phyloP scores from a whole-genome alignment of 2,329 filamentous ascomycete genomes.

The Colletotrichum trifolii region DNA sequence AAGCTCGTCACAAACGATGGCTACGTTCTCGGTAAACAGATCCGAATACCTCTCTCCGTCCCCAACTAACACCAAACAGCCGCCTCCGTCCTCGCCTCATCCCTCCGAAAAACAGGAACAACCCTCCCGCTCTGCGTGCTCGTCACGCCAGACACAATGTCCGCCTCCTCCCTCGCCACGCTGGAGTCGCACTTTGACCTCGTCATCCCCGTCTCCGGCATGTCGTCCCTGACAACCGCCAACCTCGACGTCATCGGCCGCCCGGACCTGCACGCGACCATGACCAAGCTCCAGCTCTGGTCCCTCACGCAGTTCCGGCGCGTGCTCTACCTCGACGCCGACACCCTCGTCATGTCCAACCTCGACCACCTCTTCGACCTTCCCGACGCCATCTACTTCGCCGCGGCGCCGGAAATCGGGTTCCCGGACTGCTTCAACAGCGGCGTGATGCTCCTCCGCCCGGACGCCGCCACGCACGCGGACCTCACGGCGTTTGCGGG shows the following conservation, averaged over 20 bases:
- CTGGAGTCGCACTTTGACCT: slow-evolving; percentile 29
- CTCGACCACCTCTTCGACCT: slow-evolving; percentile 80
- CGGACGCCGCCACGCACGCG: slow-evolving; percentile 73
- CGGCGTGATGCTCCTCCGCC: slow-evolving; percentile 73
- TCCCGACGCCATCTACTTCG: slow-evolving; percentile 55
- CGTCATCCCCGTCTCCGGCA: slow-evolving; percentile 32
- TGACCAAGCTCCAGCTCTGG: slow-evolving; percentile 79
- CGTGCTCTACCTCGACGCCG: slow-evolving; percentile 67
- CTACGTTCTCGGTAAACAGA: slow-evolving; percentile 34
- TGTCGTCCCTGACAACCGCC: slow-evolving; percentile 38
- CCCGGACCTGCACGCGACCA: slow-evolving; percentile 72
- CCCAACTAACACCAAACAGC: slow-evolving; percentile 14
- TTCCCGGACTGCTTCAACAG: slow-evolving; percentile 82
- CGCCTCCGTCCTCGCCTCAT: slow-evolving; percentile 37
- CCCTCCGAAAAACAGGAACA: slow-evolving; percentile 34
- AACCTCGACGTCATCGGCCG: slow-evolving; percentile 77
- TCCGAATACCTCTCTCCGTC: background rate
- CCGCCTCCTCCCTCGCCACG: slow-evolving; percentile 4
- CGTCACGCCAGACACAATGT: slow-evolving; percentile 30
- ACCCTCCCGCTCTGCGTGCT: slow-evolving; percentile 31
- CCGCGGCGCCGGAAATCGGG: slow-evolving; percentile 72
- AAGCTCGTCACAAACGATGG: slow-evolving; percentile 38
- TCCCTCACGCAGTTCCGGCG: slow-evolving; percentile 68
- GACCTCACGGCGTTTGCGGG: slow-evolving; percentile 70
- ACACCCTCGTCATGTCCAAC: slow-evolving; percentile 69